Evolutionary conservation across 306 rosid genomes (phyloP), one percentile per base, ranked within the genome.

Genomic region (Urtica urens): DNA sequence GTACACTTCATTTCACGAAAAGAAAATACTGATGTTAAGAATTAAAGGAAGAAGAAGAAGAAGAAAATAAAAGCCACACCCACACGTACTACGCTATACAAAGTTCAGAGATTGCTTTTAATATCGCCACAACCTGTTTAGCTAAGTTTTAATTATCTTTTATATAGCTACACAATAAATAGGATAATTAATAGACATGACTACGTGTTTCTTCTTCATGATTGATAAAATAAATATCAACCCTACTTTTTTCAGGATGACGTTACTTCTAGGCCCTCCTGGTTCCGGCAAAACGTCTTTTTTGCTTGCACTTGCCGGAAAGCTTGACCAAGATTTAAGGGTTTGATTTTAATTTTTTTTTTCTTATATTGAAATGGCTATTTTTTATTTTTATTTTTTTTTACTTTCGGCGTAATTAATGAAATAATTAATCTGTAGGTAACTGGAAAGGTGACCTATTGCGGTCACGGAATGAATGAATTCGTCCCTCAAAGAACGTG

Each of bases 401-500:
- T 23, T 38, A 12, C 4, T 22, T 34, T 4, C 10, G 33, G 4
- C 4, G 40, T 13, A 35, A 10, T 16, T 10, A 35, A 14, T 7
- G 11, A 3, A 35, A 7, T 16, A 35, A 3, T 1, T 35, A 9
- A 4, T 10, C 11, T 42, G 15, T 59, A 86, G 96, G 63, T 57
- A 16, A 63, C 79, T 21, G 96, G 96, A 59, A 75, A 57, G 53
- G 67, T 87, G 55, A 78, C 74, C 14, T 87, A 87, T 34, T 87
- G 96, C 49, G 96, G 94, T 3, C 81, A 87, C 65, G 85, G 75
- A 58, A 26, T 82, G 20, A 39, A 60, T 44, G 94, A 82, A 53
- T 79, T 82, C 44, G 72, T 82, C 34, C 78, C 96, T 26, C 81
- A 66, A 15, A 87, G 94, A 68, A 87, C 96, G 9, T 79, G 87